Evolutionary conservation across 352 stramenopile genomes (phyloP).

Genomic region (Pythium brassicae): DNA sequence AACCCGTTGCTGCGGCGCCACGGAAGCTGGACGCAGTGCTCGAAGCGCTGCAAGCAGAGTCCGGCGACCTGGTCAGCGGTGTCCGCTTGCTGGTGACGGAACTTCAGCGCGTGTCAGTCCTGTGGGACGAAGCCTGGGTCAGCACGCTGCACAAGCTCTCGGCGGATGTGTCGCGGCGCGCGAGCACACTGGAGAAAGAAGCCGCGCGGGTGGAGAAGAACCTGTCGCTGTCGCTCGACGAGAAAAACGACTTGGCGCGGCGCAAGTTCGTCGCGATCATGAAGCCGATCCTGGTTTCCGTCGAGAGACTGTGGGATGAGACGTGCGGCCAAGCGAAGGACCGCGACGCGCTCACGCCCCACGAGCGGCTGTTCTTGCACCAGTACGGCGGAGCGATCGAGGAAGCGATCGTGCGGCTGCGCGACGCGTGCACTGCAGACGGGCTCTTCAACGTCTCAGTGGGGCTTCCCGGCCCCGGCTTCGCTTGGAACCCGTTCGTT

Average conservation of each 20-base stretch:
- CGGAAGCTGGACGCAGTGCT: conserved; percentile 36
- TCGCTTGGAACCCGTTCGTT: conserved; percentile 69
- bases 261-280: conserved; percentile 81
- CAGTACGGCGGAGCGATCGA: conserved; percentile 54
- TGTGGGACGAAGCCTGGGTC: conserved; percentile 86
- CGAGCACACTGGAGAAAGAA: conserved; percentile 75
- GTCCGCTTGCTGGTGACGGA: conserved; percentile 68
- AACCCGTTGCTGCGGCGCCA: not conserved
- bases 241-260: conserved; percentile 63
- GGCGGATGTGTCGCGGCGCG: conserved; percentile 59
- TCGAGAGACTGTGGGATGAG: conserved; percentile 62
- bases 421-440: conserved; percentile 33
- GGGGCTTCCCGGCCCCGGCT: conserved; percentile 13
- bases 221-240: conserved; percentile 41
- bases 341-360: conserved; percentile 37
- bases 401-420: conserved; percentile 38
- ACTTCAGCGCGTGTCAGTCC: conserved; percentile 67
- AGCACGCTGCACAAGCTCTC: conserved; percentile 65
- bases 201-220: conserved; percentile 67
- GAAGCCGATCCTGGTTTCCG: conserved; percentile 66
- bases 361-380: conserved; percentile 72
- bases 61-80: conserved; percentile 37
- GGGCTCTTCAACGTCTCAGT: conserved; percentile 3
- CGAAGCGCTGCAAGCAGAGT: conserved; percentile 31
- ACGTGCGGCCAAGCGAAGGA: conserved; percentile 38